Evolutionary conservation across 2,329 filamentous ascomycete genomes (phyloP), one percentile per base, ranked within the genome.

Genomic region (Zalaria sp.): DNA sequence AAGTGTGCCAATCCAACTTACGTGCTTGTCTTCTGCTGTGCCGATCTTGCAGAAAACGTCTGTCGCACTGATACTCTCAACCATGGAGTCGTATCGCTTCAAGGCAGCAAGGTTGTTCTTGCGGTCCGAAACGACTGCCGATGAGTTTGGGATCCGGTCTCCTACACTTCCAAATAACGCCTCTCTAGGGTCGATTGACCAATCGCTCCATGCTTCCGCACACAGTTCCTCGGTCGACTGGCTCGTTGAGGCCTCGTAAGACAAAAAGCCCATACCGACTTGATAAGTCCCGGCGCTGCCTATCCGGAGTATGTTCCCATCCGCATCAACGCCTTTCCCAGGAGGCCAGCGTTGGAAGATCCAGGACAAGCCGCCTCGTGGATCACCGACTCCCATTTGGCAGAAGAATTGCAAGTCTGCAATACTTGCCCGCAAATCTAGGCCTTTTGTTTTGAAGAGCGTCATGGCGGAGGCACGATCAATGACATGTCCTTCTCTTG

Each of bases 381-480:
- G 70, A 56, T 94, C 91, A 4, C 91, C 93, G 6, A 98, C 77
- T 0, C 82, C 86, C 62, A 96, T 87, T 58, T 98, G 91, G 57
- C 93, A 98, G 89, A 89, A 98, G 57, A 93, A 91, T 57, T 93
- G 81, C 27, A 98, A 71, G 46, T 96, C 87, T 43, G 73, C 79
- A 38, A 98, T 76, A 2, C 81, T 79, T 25, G 81, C 85, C 42
- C 91, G 79, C 8, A 98, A 64, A 57, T 98, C 91, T 27, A 71
- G 63, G 2, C 71, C 59, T 41, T 83, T 81, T 9, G 76, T 75
- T 41, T 72, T 67, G 53, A 87, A 94, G 2, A 98, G 69, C 5
- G 73, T 66, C 40, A 72, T 68, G 0, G 93, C 71, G 0, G 84
- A 76, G 26, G 73, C 58, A 34, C 85, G 73, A 34, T 71, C 63